Conservation (phyloP, 768 basidiomycete genomes). For the Pisolithus orientalis region DNA sequence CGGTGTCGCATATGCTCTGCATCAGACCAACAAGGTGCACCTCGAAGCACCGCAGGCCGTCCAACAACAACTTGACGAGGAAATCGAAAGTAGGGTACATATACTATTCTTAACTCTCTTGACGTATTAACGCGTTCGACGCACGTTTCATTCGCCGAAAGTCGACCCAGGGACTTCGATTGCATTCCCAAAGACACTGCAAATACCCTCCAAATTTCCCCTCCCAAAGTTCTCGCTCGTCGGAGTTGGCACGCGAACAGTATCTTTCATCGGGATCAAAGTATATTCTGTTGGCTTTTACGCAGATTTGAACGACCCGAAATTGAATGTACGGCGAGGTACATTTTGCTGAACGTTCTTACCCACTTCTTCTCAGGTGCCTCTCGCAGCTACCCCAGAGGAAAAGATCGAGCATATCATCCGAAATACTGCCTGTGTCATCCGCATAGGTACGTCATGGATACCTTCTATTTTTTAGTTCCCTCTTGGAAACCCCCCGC, state of each 20-base stretch:
- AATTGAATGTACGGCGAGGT: constrained; percentile 43
- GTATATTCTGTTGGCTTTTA: constrained; percentile 92
- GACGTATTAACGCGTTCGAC: background rate
- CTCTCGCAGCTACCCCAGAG: constrained; percentile 48
- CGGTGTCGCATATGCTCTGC: constrained; percentile 14
- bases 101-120: background rate
- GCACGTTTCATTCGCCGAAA: constrained; percentile 12
- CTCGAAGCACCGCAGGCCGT: constrained; percentile 33
- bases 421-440: constrained; percentile 58
- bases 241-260: constrained; percentile 81
- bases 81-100: constrained; percentile 5
- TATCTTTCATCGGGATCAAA: constrained; percentile 82
- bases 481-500: too few species aligned
- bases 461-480: background rate
- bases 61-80: background rate
- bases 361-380: constrained; percentile 37
- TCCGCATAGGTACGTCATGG: constrained; percentile 60
- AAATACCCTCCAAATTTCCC: constrained; percentile 56
- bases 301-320: constrained; percentile 67
- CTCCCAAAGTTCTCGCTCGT: constrained; percentile 63
- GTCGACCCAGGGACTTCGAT: constrained; percentile 74
- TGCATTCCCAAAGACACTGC: constrained; percentile 61
- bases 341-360: background rate
- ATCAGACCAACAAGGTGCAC: constrained; percentile 22
- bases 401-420: constrained; percentile 69